Conservation (phyloP, 306 rosid genomes). For the Biancaea sappan region DNA sequence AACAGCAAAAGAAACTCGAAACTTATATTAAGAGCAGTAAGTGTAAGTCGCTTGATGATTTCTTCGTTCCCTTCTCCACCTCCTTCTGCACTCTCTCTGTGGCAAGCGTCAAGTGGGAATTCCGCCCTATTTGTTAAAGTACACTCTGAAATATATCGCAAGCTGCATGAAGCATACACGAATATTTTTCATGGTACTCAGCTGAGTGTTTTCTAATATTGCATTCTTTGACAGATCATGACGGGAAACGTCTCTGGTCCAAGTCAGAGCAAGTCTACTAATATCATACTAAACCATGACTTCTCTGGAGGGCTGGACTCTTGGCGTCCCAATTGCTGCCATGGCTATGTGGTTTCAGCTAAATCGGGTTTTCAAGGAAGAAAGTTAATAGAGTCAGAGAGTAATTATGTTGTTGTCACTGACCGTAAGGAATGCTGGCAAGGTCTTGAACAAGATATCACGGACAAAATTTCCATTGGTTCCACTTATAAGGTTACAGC, state of each 20-base stretch:
- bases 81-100: constrained; percentile 1
- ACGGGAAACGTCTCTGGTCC: constrained; percentile 36
- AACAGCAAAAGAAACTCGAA: no score
- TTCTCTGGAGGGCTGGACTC: constrained; percentile 74
- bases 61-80: background rate
- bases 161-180: constrained; percentile 9
- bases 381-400: constrained; percentile 21
- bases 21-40: no score
- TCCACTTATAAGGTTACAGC: constrained; percentile 68
- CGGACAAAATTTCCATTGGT: constrained; percentile 54
- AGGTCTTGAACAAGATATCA: constrained; percentile 92
- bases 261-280: constrained; percentile 45
- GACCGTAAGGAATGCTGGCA: constrained; percentile 89
- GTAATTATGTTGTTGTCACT: constrained; percentile 63
- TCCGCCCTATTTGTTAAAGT: constrained; percentile 24
- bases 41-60: constrained; percentile 4
- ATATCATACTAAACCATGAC: constrained; percentile 76
- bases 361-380: constrained; percentile 46
- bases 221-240: constrained; percentile 48
- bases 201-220: constrained; percentile 28
- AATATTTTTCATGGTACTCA: constrained; percentile 16
- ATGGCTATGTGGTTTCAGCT: constrained; percentile 61
- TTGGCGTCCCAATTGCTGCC: constrained; percentile 79
- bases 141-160: background rate
- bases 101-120: background rate